These are phyloP conservation scores for Backusella luteola DNA, from an alignment of 192 early-diverging fungal genomes.

Conservation along the genomic window DNA sequence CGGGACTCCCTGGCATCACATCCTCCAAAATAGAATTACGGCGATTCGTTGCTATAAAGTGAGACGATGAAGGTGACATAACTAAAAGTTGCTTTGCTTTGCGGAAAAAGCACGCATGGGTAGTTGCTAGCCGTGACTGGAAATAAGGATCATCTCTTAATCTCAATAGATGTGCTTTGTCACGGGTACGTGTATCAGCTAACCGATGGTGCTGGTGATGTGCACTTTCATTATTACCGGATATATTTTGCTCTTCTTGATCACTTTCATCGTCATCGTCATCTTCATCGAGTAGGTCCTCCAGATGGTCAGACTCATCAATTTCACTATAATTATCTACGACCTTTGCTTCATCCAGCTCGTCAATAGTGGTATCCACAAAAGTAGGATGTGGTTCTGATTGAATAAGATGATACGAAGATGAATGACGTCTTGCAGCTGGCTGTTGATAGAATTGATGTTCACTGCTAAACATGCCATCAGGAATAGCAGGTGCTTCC, in stretches of 20 bases:
- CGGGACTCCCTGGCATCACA: neutral
- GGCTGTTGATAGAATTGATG: conserved; percentile 2
- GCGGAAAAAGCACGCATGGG: conserved; percentile 15
- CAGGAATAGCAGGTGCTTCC: neutral
- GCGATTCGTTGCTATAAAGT: neutral
- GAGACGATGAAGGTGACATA: neutral
- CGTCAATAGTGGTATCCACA: neutral
- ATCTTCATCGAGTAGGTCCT: neutral
- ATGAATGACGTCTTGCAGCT: neutral
- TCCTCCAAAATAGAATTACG: conserved; percentile 22
- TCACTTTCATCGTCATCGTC: neutral
- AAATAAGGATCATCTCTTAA: conserved; percentile 10
- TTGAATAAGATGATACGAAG: conserved; percentile 8
- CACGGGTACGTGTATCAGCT: neutral
- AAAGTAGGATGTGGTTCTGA: conserved; percentile 20
- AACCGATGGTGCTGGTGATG: neutral
- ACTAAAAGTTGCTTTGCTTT: conserved; percentile 7
- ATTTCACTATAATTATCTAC: neutral
- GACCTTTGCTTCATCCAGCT: neutral
- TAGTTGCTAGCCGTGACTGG: conserved; percentile 1
- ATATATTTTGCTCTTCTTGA: neutral
- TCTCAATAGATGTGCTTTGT: neutral
- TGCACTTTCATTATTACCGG: neutral
- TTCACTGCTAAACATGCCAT: conserved; percentile 13
- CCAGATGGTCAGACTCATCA: neutral